Percentiles rank a stretch among this genome's conserved stretches.
Evolutionary conservation across 2,329 filamentous ascomycete species (phyloP).

Genomic region (Arthrocladium fulminans): DNA sequence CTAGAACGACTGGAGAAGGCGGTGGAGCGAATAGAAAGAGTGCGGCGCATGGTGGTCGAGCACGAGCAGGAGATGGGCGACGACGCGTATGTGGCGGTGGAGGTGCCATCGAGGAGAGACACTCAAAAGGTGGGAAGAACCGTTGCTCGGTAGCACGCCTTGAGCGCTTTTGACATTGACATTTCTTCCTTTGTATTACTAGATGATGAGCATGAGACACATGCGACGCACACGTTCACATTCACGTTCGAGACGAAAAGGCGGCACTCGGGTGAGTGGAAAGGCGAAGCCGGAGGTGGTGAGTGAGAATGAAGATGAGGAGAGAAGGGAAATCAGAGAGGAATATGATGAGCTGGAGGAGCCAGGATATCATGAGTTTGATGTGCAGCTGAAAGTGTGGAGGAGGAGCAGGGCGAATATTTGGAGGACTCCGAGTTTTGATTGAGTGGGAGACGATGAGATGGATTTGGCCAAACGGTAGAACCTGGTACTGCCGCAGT

Average conservation of each 20-base stretch:
- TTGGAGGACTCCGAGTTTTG: background rate
- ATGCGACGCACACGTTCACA: slow-evolving; percentile 1
- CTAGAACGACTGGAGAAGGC: slow-evolving; percentile 49
- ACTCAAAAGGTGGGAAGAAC: slow-evolving; percentile 1
- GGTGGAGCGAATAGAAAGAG: slow-evolving; percentile 47
- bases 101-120: background rate
- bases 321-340: background rate
- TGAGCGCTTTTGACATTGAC: background rate
- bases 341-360: background rate
- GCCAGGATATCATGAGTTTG: background rate
- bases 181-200: slow-evolving; percentile 1
- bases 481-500: background rate
- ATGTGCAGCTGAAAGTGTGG: slow-evolving; percentile 7
- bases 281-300: background rate
- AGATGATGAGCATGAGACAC: slow-evolving; percentile 2
- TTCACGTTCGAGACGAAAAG: slow-evolving; percentile 6
- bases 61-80: slow-evolving; percentile 6
- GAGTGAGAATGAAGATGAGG: slow-evolving; percentile 2
- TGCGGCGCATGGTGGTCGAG: slow-evolving; percentile 44
- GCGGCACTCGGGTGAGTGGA: background rate
- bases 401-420: slow-evolving; percentile 6
- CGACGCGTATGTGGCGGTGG: background rate
- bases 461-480: background rate
- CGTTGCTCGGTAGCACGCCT: background rate
- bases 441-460: background rate